A percentile compares a stretch with the other conserved stretches of the same genome.
These are phyloP conservation scores for Leishmania tarentolae DNA, from an alignment of 208 protist species.

Conservation along the genomic window DNA sequence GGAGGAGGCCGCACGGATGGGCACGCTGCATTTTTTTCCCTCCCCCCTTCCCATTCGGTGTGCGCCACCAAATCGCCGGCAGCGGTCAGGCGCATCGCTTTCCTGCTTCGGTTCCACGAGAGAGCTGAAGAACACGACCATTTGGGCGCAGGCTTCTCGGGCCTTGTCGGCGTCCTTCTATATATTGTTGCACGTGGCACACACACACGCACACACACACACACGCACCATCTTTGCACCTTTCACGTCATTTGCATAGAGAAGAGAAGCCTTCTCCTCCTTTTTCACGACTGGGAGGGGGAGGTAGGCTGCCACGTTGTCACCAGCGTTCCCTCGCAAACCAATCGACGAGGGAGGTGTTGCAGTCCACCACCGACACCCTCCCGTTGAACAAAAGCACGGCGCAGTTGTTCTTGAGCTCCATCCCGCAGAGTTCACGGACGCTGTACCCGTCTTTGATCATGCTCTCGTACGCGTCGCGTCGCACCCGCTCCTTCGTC, in stretches of 20 bases:
- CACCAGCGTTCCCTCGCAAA: constrained; percentile 41
- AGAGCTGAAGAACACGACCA: neutral
- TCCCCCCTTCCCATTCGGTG: neutral
- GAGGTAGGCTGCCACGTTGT: no score
- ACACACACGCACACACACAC: neutral
- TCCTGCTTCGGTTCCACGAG: neutral
- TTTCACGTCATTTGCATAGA: neutral
- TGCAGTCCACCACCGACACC: constrained; percentile 31
- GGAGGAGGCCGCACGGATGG: neutral
- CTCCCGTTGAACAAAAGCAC: constrained; percentile 20
- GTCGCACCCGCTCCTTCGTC: constrained; percentile 74
- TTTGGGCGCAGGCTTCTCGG: neutral
- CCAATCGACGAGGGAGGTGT: constrained; percentile 1
- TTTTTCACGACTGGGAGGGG: neutral
- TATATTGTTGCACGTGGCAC: neutral
- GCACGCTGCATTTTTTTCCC: neutral
- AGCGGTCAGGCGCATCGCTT: neutral
- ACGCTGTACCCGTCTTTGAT: constrained; percentile 53
- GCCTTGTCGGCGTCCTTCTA: neutral
- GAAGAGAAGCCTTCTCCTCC: constrained; percentile 2
- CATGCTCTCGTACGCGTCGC: constrained; percentile 35
- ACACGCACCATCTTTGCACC: neutral
- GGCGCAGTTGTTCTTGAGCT: constrained; percentile 50
- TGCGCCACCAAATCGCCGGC: neutral
- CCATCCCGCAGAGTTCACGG: constrained; percentile 70